Conservation (phyloP, 2,329 filamentous ascomycete genomes). For the Paecilomyces fulvus region DNA sequence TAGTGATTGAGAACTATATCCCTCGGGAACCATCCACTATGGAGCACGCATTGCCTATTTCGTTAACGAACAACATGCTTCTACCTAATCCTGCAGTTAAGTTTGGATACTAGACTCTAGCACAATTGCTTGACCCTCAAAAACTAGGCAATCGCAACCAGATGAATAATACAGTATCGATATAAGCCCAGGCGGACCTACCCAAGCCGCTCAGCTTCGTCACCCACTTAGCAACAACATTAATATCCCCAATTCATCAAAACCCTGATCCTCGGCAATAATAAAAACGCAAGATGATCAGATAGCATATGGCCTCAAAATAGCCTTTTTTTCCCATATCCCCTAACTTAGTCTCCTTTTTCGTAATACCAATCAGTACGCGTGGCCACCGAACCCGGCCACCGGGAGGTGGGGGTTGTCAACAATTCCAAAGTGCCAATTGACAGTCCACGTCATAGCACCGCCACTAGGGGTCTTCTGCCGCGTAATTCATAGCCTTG, state of each 20-base stretch:
- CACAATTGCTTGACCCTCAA: not conserved
- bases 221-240: not conserved
- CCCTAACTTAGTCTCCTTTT: not conserved
- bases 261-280: too few relatives aligned
- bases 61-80: too few relatives aligned
- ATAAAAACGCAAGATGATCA: too few relatives aligned
- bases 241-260: not conserved
- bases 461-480: not conserved
- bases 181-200: not conserved
- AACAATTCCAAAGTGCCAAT: too few relatives aligned
- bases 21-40: too few relatives aligned
- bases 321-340: not conserved
- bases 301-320: not conserved
- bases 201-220: not conserved
- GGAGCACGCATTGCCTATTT: too few relatives aligned
- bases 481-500: not conserved
- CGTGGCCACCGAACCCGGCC: not conserved
- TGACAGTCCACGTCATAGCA: not conserved
- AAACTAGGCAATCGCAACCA: not conserved
- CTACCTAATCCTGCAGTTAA: too few relatives aligned
- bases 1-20: too few relatives aligned
- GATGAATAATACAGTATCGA: not conserved
- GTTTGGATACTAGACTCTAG: too few relatives aligned
- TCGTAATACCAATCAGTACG: not conserved
- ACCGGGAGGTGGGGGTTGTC: too few relatives aligned